A percentile compares a stretch with the other conserved stretches of the same genome.
Conservation (phyloP, 306 rosid genomes). For the Dalbergia cochinchinensis region DNA sequence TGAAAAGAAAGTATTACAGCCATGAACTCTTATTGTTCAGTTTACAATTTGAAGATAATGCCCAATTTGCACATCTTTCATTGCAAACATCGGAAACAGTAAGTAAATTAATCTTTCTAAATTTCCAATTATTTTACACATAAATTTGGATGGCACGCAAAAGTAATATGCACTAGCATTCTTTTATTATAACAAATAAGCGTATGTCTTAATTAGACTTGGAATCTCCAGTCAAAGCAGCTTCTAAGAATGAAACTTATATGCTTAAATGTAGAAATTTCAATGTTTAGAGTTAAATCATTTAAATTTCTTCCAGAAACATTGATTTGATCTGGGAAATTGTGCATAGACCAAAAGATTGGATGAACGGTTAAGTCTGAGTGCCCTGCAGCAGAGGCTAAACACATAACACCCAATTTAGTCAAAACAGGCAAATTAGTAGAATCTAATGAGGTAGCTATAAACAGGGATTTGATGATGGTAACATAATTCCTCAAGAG, state of each 20-base stretch:
- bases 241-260: background rate
- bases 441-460: background rate
- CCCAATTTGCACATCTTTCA: background rate
- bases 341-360: background rate
- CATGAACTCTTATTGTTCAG: background rate
- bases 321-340: background rate
- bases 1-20: background rate
- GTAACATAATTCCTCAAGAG: background rate
- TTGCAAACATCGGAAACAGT: background rate
- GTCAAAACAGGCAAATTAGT: background rate
- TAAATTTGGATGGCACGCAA: background rate
- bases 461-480: background rate
- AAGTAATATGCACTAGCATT: background rate
- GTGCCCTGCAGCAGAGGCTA: background rate
- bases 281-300: background rate
- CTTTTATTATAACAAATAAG: background rate
- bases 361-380: background rate
- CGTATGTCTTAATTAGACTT: background rate
- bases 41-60: background rate
- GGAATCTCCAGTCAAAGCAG: background rate
- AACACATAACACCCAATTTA: background rate
- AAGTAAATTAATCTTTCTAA: background rate
- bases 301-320: background rate
- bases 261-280: background rate
- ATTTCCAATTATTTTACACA: background rate